Evolutionary conservation across 139 green algal genomes (phyloP), one percentile per base, ranked within the genome.

Genomic region (Auxenochlorella protothecoides): DNA sequence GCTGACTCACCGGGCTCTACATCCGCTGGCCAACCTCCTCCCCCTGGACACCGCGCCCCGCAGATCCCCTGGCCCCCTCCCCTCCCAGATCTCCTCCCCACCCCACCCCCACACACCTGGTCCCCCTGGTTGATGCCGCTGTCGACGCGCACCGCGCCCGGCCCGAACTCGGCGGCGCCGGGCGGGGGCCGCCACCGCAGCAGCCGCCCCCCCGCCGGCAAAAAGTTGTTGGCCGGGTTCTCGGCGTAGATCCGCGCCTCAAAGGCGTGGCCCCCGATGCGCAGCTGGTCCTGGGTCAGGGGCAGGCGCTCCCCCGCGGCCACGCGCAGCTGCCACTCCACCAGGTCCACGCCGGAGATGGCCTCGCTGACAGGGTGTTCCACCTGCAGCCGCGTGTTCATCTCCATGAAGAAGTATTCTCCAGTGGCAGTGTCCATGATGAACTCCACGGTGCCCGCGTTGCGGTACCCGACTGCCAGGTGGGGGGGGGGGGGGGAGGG

Each of bases 361-460:
- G 57, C 57, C 11, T 53, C 63, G 10, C 56, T 75, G 15, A 79
- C 70, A 3, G 72, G 72, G 65, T 78, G 76, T 64, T 76, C 72
- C 63, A 80, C 76, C 86, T 97, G 91, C 70, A 97, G 83, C 5
- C 92, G 80, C 2, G 92, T 97, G 84, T 97, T 97, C 91, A 97
- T 97, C 79, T 97, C 92, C 89, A 96, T 93, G 81, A 98, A 97
- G 84, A 81, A 97, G 77, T 93, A 96, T 0, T 79, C 80, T n/a
- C 77, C 74, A 5, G 64, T 78, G 69, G 76, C 71, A 27, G 63
- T 62, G 75, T 98, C 93, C 66, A 97, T 68, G 14, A 98, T 93
- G 84, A 98, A 98, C 82, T 98, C 93, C 64, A 98, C 93, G 3
- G 93, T 98, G 64, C 93, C 93, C 12, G 85, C 89, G 62, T 83